phyloP scores from a whole-genome alignment of 1,284 basidiomycete genomes.

The Singerocomus inundabilis region DNA sequence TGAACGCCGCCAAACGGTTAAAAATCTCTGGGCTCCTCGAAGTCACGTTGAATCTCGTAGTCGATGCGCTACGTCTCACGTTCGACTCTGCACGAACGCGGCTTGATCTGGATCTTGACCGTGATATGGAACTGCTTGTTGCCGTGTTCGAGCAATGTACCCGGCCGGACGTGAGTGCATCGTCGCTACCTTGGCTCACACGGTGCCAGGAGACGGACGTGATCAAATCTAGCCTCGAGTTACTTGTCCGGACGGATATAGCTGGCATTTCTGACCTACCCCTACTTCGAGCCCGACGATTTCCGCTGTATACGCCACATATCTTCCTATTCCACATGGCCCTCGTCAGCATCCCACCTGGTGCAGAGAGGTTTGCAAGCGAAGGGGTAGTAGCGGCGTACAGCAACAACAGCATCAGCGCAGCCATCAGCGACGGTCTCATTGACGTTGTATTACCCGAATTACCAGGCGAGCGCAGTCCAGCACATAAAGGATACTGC shows the following conservation, averaged over 20 bases:
- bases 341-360: slow-evolving; percentile 71
- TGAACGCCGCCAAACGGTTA: slow-evolving; percentile 62
- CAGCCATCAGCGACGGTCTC: slow-evolving; percentile 69
- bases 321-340: slow-evolving; percentile 85
- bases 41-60: slow-evolving; percentile 58
- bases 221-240: slow-evolving; percentile 72
- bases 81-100: slow-evolving; percentile 63
- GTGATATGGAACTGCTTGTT: slow-evolving; percentile 78
- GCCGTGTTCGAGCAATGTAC: slow-evolving; percentile 82
- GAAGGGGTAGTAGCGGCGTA: slow-evolving; percentile 83
- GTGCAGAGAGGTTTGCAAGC: slow-evolving; percentile 83
- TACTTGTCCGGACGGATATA: slow-evolving; percentile 69
- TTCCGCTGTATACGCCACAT: slow-evolving; percentile 70
- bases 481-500: slow-evolving; percentile 81
- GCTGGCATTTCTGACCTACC: slow-evolving; percentile 64
- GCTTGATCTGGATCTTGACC: slow-evolving; percentile 64
- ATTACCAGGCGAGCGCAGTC: slow-evolving; percentile 69
- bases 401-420: slow-evolving; percentile 78
- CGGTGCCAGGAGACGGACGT: slow-evolving; percentile 82
- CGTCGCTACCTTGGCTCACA: slow-evolving; percentile 73
- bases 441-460: slow-evolving; percentile 71
- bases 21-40: slow-evolving; percentile 60
- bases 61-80: slow-evolving; percentile 67
- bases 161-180: slow-evolving; percentile 60
- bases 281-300: slow-evolving; percentile 57